Conservation (phyloP, 2,329 filamentous ascomycete genomes). For the Gnomoniopsis sp. region DNA sequence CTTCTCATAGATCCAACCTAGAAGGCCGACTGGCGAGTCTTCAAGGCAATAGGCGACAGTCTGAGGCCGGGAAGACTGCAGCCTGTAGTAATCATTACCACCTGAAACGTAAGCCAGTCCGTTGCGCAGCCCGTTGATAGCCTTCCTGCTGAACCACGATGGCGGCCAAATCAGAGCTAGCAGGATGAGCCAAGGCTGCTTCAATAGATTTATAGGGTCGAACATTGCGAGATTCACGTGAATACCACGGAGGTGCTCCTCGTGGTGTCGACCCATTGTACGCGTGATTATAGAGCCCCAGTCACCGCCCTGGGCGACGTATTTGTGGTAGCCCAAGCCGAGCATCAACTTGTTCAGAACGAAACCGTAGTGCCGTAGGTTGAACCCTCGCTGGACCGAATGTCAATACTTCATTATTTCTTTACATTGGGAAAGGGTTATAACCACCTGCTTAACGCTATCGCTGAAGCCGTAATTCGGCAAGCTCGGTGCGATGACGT, state of each 20-base stretch:
- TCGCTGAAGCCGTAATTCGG: conserved; percentile 41
- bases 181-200: conserved; percentile 40
- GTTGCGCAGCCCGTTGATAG: background rate
- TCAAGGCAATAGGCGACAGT: conserved; percentile 67
- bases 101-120: background rate
- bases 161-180: conserved; percentile 45
- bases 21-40: conserved; percentile 65
- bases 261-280: conserved; percentile 56
- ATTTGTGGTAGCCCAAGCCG: conserved; percentile 33
- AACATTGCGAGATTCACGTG: conserved; percentile 60
- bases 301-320: conserved; percentile 61
- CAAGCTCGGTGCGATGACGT: conserved; percentile 41
- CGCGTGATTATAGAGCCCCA: conserved; percentile 68
- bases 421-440: too few relatives aligned
- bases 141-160: conserved; percentile 57
- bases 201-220: conserved; percentile 60
- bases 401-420: too few relatives aligned
- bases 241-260: conserved; percentile 51
- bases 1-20: conserved; percentile 82
- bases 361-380: conserved; percentile 25
- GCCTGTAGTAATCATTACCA: conserved; percentile 49
- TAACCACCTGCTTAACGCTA: background rate
- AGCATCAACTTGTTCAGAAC: conserved; percentile 36
- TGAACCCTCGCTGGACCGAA: conserved; percentile 33
- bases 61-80: conserved; percentile 62